Evolutionary conservation across 2,329 filamentous ascomycete genomes (phyloP).

Genomic region (Grosmannia huntii): DNA sequence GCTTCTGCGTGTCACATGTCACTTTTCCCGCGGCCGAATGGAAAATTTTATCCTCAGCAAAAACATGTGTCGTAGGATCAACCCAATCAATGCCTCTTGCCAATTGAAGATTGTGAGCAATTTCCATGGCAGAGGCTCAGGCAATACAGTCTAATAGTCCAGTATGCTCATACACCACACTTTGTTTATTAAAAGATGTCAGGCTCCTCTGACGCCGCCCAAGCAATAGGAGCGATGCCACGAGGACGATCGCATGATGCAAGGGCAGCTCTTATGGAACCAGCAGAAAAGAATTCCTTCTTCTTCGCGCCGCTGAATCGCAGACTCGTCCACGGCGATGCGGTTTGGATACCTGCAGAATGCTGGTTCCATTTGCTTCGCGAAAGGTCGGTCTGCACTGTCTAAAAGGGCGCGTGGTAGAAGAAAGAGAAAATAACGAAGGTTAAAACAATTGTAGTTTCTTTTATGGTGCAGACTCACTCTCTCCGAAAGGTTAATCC

Average conservation of each 20-base stretch:
- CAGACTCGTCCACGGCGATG: slow-evolving; percentile 49
- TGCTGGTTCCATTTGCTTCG: slow-evolving; percentile 43
- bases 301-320: slow-evolving; percentile 48
- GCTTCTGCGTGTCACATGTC: neutral
- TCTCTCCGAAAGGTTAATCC: slow-evolving; percentile 2
- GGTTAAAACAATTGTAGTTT: neutral
- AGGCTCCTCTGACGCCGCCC: slow-evolving; percentile 76
- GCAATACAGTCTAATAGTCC: neutral
- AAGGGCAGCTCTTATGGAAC: slow-evolving; percentile 47
- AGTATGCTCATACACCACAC: no score
- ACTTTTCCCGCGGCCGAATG: neutral
- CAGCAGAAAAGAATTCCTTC: slow-evolving; percentile 25
- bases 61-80: no score
- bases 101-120: no score
- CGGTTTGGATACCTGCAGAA: slow-evolving; percentile 52
- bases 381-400: slow-evolving; percentile 63
- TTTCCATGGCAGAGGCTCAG: no score
- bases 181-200: slow-evolving; percentile 39
- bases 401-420: slow-evolving; percentile 32
- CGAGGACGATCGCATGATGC: slow-evolving; percentile 22
- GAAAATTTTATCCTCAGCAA: neutral
- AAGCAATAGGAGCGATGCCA: slow-evolving; percentile 39
- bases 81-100: no score
- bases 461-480: neutral
- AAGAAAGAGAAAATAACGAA: neutral